Conservation (phyloP, 192 early-diverging fungal genomes). For the Jimgerdemannia flammicorona region DNA sequence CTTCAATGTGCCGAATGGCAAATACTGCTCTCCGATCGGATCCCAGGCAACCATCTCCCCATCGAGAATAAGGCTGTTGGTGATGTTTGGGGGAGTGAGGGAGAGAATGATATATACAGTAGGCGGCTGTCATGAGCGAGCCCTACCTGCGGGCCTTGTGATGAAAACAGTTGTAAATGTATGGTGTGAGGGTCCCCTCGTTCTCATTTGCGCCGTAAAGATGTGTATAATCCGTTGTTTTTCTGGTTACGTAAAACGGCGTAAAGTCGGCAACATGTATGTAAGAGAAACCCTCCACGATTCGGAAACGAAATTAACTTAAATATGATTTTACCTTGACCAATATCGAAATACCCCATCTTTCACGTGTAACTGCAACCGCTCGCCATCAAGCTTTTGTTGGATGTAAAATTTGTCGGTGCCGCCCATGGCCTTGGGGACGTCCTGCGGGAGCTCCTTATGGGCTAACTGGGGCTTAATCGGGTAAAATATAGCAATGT, state of each 20-base stretch:
- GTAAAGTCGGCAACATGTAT: background rate
- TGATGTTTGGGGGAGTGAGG: background rate
- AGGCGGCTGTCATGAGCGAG: background rate
- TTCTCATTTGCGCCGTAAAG: slow-evolving; percentile 56
- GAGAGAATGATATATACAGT: background rate
- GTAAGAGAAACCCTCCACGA: slow-evolving; percentile 18
- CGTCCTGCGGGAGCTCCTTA: slow-evolving; percentile 38
- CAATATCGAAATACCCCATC: slow-evolving; percentile 45
- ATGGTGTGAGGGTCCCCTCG: slow-evolving; percentile 53
- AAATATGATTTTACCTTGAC: slow-evolving; percentile 40
- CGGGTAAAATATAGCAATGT: slow-evolving; percentile 51
- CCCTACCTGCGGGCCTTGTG: slow-evolving; percentile 36
- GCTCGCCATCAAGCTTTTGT: slow-evolving; percentile 81
- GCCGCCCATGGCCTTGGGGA: slow-evolving; percentile 39
- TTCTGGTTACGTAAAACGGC: slow-evolving; percentile 29
- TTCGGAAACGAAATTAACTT: too few species aligned
- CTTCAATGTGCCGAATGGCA: slow-evolving; percentile 73
- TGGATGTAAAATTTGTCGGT: slow-evolving; percentile 67
- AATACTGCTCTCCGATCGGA: slow-evolving; percentile 51
- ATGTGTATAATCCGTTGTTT: slow-evolving; percentile 66
- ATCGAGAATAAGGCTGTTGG: slow-evolving; percentile 66
- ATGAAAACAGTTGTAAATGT: slow-evolving; percentile 50
- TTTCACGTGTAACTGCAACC: slow-evolving; percentile 67
- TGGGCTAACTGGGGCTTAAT: slow-evolving; percentile 70
- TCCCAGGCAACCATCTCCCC: slow-evolving; percentile 80